Conservation (phyloP, 2,329 filamentous ascomycete genomes). For the Periconia sp. region DNA sequence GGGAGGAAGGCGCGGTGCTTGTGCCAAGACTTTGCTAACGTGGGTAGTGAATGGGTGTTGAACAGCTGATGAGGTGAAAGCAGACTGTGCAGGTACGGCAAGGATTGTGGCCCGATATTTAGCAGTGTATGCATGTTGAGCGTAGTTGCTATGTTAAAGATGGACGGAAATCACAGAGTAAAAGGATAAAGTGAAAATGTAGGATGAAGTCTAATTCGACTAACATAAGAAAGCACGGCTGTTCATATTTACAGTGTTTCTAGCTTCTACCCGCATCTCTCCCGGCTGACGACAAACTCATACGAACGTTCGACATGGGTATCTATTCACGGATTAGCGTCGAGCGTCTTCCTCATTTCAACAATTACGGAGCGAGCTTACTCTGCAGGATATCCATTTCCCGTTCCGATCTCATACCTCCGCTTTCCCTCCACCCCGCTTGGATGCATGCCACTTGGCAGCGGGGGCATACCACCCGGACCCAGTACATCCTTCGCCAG, state of each 20-base stretch:
- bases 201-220: too few relatives aligned
- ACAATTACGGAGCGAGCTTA: conserved; percentile 33
- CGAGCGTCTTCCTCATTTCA: neutral
- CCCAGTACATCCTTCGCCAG: conserved; percentile 68
- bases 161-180: neutral
- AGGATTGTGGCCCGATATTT: too few relatives aligned
- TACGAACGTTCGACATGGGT: conserved; percentile 55
- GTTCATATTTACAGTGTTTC: conserved; percentile 37
- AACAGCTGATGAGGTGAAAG: too few relatives aligned
- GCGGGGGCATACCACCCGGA: conserved; percentile 81
- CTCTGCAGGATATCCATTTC: conserved; percentile 68
- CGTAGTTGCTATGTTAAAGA: too few relatives aligned
- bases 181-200: too few relatives aligned
- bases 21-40: too few relatives aligned
- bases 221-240: conserved; percentile 19
- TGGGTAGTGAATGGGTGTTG: too few relatives aligned
- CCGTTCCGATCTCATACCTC: conserved; percentile 71
- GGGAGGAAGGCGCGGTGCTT: conserved; percentile 6
- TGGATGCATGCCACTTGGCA: conserved; percentile 72
- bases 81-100: too few relatives aligned
- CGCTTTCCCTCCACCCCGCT: conserved; percentile 66
- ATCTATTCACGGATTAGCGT: conserved; percentile 34
- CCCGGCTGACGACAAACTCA: conserved; percentile 18
- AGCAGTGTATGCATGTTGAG: too few relatives aligned
- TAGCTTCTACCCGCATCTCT: conserved; percentile 18